Percentiles rank a stretch among this genome's conserved stretches.
Conservation (phyloP, 441 rosid species). For the Macaranga tanarius region DNA sequence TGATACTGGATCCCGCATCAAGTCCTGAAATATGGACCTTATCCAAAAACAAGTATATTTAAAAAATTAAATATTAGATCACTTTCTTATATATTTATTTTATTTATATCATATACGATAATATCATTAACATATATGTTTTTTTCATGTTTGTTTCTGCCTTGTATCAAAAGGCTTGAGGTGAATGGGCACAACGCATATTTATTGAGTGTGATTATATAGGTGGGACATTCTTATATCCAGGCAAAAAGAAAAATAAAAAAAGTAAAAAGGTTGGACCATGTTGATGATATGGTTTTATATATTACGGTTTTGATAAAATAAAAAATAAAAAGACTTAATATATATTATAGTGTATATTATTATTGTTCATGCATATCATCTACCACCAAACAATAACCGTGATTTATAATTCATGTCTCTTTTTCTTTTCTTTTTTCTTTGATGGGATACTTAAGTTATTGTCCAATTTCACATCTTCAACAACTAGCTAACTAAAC, state of each 20-base stretch:
- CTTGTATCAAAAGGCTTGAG: slow-evolving; percentile 2
- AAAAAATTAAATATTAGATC: too few relatives aligned
- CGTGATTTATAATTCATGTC: background rate
- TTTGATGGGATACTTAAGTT: background rate
- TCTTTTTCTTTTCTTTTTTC: too few relatives aligned
- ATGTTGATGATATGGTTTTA: too few relatives aligned
- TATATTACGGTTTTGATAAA: too few relatives aligned
- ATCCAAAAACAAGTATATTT: too few relatives aligned
- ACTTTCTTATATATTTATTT: background rate
- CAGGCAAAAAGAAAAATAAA: background rate
- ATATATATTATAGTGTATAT: too few relatives aligned
- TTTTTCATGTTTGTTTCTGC: background rate
- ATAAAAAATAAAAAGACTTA: too few relatives aligned
- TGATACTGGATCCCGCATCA: too few relatives aligned
- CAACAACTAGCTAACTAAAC: background rate
- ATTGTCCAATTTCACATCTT: background rate
- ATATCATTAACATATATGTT: background rate
- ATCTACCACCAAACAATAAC: background rate
- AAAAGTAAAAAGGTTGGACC: background rate
- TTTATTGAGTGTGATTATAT: background rate
- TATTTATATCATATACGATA: background rate
- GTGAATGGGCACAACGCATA: background rate
- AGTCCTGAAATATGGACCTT: too few relatives aligned
- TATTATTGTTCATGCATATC: background rate
- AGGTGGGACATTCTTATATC: background rate